Base-by-base conservation (phyloP, 768 basidiomycete genomes). In the Boletus rubescentipes region DNA sequence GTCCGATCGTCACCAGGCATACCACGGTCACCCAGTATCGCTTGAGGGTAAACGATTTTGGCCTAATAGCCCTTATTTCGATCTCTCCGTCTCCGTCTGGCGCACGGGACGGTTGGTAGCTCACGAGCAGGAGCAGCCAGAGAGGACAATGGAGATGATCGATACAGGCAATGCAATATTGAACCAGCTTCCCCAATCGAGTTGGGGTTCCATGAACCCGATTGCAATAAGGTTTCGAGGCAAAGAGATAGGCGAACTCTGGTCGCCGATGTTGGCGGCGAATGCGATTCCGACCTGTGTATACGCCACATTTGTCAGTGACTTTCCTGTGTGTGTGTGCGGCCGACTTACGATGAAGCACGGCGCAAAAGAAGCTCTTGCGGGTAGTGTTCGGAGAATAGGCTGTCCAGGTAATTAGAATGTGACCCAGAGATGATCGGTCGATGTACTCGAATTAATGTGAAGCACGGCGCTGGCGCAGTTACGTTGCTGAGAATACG, bases 211-310 rank as follows among this genome's bases (percentile, higher is more conserved):
- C 96, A 99, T 98, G 4, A 75, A 81, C n/a, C 80, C 72, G 8
- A 98, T 74, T 5, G 95, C 94, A 56, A 99, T 98, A 29, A 98
- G 81, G 68, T 98, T 99, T 72, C 98, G 96, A 2, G 96, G 96
- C 0, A 94, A 98, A 3, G 96, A 98, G 54, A 98, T 98, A 2
- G 95, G 96, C 1, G 95, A 98, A 46, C 88, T 91, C 71, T 98
- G 95, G 0, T 97, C 97, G 12, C 97, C 97, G 54, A 98, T 94
- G 67, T 98, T 99, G 18, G 95, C 93, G 0, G 96, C 94, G 18
- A 99, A 81, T 1, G 97, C 96, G 59, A 99, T 98, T 9, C 89
- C 95, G 49, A 99, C 81, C 93, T 97, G 57, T 5, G 36, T 18
- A 34, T 9, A 16, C 11, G 34, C 11, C 38, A 18, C 14, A 18